phyloP scores from a whole-genome alignment of 106 monocot species.

The Alisma plantagoaquatica region DNA sequence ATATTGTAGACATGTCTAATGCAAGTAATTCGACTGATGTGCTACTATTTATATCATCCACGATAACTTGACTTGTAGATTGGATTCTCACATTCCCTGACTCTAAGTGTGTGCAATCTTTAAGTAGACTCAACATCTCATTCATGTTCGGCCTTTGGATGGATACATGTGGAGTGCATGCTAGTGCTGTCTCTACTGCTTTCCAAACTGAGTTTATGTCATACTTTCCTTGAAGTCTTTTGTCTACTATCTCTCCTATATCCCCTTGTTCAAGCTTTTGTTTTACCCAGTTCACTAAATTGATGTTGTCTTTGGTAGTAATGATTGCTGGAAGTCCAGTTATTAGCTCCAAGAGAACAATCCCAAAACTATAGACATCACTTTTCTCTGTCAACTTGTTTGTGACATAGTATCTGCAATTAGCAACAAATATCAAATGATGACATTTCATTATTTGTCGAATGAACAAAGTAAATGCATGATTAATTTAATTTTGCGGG shows the following conservation, averaged over 20 bases:
- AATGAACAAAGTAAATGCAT: too few relatives aligned
- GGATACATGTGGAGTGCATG: neutral
- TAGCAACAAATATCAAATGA: too few relatives aligned
- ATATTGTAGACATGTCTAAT: too few relatives aligned
- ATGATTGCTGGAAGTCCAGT: neutral
- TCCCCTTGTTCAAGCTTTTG: neutral
- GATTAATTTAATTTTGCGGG: too few relatives aligned
- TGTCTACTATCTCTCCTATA: neutral
- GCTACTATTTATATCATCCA: too few relatives aligned
- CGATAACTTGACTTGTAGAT: too few relatives aligned
- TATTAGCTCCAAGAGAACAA: neutral
- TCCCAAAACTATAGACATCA: neutral
- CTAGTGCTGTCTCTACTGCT: neutral
- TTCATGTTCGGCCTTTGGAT: neutral
- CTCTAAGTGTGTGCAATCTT: too few relatives aligned
- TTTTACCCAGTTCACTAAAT: neutral
- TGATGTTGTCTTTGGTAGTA: neutral
- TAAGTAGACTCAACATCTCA: too few relatives aligned
- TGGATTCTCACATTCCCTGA: too few relatives aligned
- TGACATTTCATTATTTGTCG: too few relatives aligned
- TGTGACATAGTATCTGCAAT: neutral
- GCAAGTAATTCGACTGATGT: too few relatives aligned
- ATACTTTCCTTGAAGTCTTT: neutral
- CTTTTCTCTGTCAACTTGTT: neutral
- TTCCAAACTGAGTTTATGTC: neutral